Evolutionary conservation across 1,284 basidiomycete genomes (phyloP), one percentile per base, ranked within the genome.

Genomic region (Melampsora americana): DNA sequence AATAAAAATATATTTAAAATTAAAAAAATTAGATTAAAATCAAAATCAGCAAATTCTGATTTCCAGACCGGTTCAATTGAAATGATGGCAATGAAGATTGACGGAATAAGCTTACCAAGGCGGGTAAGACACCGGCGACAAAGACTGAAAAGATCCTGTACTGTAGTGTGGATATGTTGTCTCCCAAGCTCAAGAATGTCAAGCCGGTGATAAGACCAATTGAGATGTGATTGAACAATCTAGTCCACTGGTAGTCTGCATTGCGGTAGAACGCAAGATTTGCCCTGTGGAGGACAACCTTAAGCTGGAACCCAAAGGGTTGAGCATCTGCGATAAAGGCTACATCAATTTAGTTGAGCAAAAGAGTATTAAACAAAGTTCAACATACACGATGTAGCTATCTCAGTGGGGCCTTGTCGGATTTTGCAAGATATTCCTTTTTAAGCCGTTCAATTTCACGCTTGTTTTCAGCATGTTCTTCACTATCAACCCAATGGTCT

Each of bases 161-260:
- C 81, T 97, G 91, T 35, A 96, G 84, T 65, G 90, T 89, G 65
- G 89, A 87, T 53, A 88, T 78, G 77, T 88, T 89, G 79, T 87
- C 84, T 67, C 87, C 87, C 28, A 94, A 85, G 81, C 90, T 89
- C 73, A 97, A 85, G 87, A 94, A 94, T 16, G 92, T 91, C 69
- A 97, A 85, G 39, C 90, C 90, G 73, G 93, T 87, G 82, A 90
- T 88, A 4, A 95, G 85, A 7, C 91, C 90, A 78, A 95, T 90
- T 81, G 79, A 78, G 5, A 80, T 46, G 76, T 83, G 81, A 67
- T 82, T 81, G 83, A 93, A 92, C 61, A 94, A 85, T 67, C 93
- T 88, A 64, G 89, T 93, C 85, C 90, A 92, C 76, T 85, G 84
- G 81, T 92, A 93, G 79, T 93, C 88, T 0, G 91, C 89, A 18